Percentiles rank a stretch among this genome's conserved stretches.
Evolutionary conservation across 805 yeast genomes (phyloP).

Genomic region (Candida ponderosae): DNA sequence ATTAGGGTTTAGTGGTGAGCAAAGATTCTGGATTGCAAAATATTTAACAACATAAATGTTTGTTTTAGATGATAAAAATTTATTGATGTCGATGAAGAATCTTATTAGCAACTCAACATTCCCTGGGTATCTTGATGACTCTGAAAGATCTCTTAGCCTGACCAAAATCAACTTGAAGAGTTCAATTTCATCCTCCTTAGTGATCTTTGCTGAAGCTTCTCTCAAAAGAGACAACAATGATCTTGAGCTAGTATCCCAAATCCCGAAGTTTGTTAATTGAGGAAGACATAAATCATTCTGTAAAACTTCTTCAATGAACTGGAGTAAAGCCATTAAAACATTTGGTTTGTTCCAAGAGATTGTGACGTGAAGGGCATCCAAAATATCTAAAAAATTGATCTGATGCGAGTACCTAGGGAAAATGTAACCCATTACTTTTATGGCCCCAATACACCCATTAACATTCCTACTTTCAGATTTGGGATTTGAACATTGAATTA

Average conservation of each 20-base stretch:
- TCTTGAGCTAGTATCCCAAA: constrained; percentile 29
- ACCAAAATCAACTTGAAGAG: constrained; percentile 26
- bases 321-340: constrained; percentile 32
- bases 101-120: constrained; percentile 34
- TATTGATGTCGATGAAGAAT: constrained; percentile 31
- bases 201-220: constrained; percentile 16
- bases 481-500: constrained; percentile 8
- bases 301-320: constrained; percentile 32
- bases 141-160: constrained; percentile 25
- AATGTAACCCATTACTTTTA: constrained; percentile 27
- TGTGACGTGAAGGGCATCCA: constrained; percentile 25
- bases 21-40: constrained; percentile 40
- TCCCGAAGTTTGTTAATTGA: constrained; percentile 27
- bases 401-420: constrained; percentile 19
- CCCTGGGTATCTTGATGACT: constrained; percentile 27
- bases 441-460: constrained; percentile 31
- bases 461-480: constrained; percentile 15
- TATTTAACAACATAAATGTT: constrained; percentile 35
- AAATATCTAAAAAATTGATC: constrained; percentile 21
- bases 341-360: constrained; percentile 27
- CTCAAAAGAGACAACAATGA: constrained; percentile 10
- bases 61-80: constrained; percentile 25
- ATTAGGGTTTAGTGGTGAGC: constrained; percentile 41
- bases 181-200: constrained; percentile 23
- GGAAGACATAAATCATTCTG: constrained; percentile 20